Conservation (phyloP, 176 grass and related monocot genomes). For the Oryza longistaminata region DNA sequence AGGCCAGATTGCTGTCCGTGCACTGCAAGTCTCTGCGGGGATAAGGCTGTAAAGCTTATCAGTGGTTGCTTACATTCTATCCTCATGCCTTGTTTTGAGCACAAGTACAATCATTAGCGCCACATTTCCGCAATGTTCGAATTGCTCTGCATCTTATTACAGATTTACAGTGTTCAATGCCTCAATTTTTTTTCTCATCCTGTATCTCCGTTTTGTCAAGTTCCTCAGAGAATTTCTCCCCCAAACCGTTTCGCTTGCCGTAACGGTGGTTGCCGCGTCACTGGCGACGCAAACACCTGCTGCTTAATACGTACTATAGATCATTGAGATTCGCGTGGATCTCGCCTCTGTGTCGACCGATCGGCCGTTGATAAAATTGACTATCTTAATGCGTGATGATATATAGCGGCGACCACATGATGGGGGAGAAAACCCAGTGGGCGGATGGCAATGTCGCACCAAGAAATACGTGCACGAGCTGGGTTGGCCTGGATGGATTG, state of each 20-base stretch:
- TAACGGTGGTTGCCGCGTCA: conserved; percentile 21
- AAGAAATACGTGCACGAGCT: conserved; percentile 27
- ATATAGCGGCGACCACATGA: conserved; percentile 34
- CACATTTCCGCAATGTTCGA: neutral
- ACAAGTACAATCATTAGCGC: conserved; percentile 32
- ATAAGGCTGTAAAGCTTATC: conserved; percentile 23
- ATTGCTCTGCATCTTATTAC: neutral
- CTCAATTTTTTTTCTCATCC: conserved; percentile 25
- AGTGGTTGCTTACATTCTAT: conserved; percentile 32
- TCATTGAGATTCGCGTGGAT: conserved; percentile 34
- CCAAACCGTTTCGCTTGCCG: neutral
- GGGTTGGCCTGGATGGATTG: neutral
- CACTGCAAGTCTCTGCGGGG: conserved; percentile 17
- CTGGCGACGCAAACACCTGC: neutral
- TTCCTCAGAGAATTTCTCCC: neutral
- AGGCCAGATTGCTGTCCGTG: conserved; percentile 29
- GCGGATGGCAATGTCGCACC: conserved; percentile 43
- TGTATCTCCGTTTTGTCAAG: conserved; percentile 13
- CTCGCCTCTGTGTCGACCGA: conserved; percentile 17
- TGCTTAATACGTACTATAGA: neutral
- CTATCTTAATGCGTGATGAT: conserved; percentile 29
- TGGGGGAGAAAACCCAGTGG: conserved; percentile 27
- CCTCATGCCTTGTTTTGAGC: conserved; percentile 4
- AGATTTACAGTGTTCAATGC: too few relatives aligned
- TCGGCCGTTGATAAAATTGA: neutral